Evolutionary conservation across 805 yeast species (phyloP), one percentile per base, ranked within the genome.

Genomic region (Metschnikowia santaceciliae): DNA sequence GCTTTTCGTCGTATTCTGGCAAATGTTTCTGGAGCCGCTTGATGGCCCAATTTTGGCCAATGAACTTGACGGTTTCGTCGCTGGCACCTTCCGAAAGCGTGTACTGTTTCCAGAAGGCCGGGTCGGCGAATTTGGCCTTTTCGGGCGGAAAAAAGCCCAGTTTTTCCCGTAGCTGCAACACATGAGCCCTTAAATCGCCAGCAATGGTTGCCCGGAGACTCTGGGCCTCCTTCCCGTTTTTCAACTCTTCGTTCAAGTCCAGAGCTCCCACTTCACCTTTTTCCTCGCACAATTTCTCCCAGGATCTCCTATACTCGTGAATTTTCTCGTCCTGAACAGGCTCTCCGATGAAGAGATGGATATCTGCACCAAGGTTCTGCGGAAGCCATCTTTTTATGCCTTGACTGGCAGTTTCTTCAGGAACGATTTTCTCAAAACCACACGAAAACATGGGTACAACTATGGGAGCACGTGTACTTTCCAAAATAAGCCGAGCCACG

Each of bases 351-450:
- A 80, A 75, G 14, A 90, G 83, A 32, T 77, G 80, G 20, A 91
- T 76, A 47, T 82, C 84, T 0, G 86, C 77, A 2, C 92, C 89
- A 42, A 83, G 66, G 51, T 83, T 83, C 41, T 79, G 71, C 1
- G 91, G 90, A 8, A 84, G 57, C 65, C 78, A 77, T 47, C 86
- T 71, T 48, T 80, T 79, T 55, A 83, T 61, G n/a, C 82, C 70
- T 15, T 75, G 67, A 19, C 75, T 81, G 5, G 83, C 79, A 22
- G 80, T 71, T 49, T 76, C 80, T 67, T 92, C 98, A 0, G 97
- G 96, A 10, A 86, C 84, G 23, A 91, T 79, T 61, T 85, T 82
- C 64, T 92, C 96, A 61, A 92, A 87, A 0, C 99, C 99, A 46
- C 83, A 79, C 4, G 88, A 73, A 62, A 84, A 92, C 15, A 92